Evolutionary conservation across 1,284 basidiomycete species (phyloP), one percentile per base, ranked within the genome.

Genomic region (Limonomyces culmigenus): DNA sequence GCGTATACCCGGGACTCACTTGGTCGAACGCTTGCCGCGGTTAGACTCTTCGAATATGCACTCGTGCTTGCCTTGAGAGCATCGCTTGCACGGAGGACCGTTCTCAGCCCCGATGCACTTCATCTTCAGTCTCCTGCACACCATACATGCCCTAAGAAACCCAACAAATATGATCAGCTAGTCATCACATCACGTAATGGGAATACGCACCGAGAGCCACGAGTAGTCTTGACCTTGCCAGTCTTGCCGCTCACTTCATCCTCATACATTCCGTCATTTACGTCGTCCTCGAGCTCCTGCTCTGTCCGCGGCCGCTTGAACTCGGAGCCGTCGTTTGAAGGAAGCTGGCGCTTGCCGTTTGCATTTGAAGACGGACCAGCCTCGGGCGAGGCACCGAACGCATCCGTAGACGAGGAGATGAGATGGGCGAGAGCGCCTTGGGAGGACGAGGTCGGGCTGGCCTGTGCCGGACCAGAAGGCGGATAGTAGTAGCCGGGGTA

Each of bases 101-200:
- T 91, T 68, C 49, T 95, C 91, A 2, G 87, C 86, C 25, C 84
- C 89, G 14, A 95, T 87, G 46, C 93, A 98, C 46, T 93, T 86
- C 93, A 98, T 98, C 64, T 98, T 98, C 43, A 97, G 74, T 34
- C 89, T 79, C 21, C 93, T 76, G 54, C 93, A 97, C 20, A 92
- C 87, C 0, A 85, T 89, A 46, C 91, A 95, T 0, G 91, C 91
- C 36, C 87, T 88, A 45, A 19, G 42, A 39, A 18, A 14, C 11
- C 17, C 12, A 21, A 13, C 34, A 21, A 10, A 35, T 4, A 42
- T 25, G 32, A 39, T 32, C 29, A 36, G 36, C 31, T 20, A 27
- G 19, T 39, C n/a, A 32, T n/a, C 20, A 15, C n/a, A 29, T 32
- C 12, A 11, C 29, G 19, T 8, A 27, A 33, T n/a, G 6, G 38